Evolutionary conservation across 2,329 filamentous ascomycete species (phyloP).

Genomic region (Penicillium sp.): DNA sequence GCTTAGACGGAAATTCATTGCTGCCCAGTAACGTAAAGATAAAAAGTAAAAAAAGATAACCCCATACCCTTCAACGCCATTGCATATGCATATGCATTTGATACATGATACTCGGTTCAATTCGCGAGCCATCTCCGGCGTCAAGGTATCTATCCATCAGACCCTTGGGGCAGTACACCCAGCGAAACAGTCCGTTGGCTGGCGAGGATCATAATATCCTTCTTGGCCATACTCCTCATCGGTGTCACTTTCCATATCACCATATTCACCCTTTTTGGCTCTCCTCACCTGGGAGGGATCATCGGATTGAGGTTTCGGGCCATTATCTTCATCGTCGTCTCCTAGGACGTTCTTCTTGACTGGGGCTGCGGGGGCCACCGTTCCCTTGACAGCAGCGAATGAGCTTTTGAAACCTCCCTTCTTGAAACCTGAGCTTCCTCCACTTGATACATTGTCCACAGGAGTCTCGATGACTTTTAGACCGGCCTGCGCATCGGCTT

Average conservation of each 20-base stretch:
- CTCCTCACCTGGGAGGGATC: conserved; percentile 4
- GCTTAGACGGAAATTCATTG: conserved; percentile 11
- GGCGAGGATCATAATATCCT: conserved; percentile 46
- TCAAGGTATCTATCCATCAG: neutral
- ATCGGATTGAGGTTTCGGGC: conserved; percentile 13
- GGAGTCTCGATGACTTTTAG: conserved; percentile 32
- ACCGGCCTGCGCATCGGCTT: conserved; percentile 37
- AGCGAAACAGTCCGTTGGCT: conserved; percentile 43
- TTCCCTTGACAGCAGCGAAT: conserved; percentile 51
- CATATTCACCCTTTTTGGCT: conserved; percentile 3
- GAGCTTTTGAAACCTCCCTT: conserved; percentile 76
- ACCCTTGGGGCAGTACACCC: conserved; percentile 28
- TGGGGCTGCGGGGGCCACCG: conserved; percentile 19
- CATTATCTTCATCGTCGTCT: conserved; percentile 34
- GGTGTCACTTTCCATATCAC: conserved; percentile 59
- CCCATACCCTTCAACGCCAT: neutral
- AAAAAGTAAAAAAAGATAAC: neutral
- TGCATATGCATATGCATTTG: neutral
- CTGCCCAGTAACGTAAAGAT: neutral
- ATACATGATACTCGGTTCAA: neutral
- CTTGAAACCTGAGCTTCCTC: conserved; percentile 51
- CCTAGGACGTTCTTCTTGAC: conserved; percentile 38
- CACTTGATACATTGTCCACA: conserved; percentile 15
- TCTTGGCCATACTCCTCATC: conserved; percentile 54
- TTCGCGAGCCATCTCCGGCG: neutral